These are phyloP conservation scores for Galerina sulciceps DNA, from an alignment of 768 basidiomycete species.

Conservation along the genomic window DNA sequence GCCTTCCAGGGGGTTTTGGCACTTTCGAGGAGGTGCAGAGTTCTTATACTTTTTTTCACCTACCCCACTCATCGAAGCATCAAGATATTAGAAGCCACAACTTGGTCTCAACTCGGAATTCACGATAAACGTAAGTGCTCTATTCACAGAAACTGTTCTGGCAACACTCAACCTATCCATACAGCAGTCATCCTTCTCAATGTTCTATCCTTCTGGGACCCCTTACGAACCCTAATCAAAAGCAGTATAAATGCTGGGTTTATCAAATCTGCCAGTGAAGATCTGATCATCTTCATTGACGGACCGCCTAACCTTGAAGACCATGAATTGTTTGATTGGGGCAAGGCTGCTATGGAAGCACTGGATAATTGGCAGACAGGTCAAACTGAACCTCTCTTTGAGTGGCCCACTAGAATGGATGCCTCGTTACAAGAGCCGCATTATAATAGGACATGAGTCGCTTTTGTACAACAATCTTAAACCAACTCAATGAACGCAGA, in stretches of 20 bases:
- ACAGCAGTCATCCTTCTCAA: slow-evolving; percentile 87
- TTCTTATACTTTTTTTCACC: not conserved
- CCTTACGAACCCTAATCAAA: slow-evolving; percentile 76
- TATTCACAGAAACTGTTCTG: not conserved
- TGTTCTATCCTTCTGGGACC: slow-evolving; percentile 81
- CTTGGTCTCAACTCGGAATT: slow-evolving; percentile 93
- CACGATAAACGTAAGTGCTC: slow-evolving; percentile 74
- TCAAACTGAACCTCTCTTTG: slow-evolving; percentile 37
- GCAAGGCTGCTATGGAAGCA: slow-evolving; percentile 65
- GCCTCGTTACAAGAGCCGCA: too few relatives aligned
- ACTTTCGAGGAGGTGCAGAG: slow-evolving; percentile 86
- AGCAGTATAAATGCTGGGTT: slow-evolving; percentile 73
- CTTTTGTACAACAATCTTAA: too few relatives aligned
- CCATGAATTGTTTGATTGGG: slow-evolving; percentile 79
- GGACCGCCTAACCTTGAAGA: slow-evolving; percentile 56
- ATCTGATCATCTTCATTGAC: slow-evolving; percentile 76
- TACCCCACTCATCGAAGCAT: slow-evolving; percentile 2
- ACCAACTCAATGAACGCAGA: too few relatives aligned
- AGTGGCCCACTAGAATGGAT: slow-evolving; percentile 43
- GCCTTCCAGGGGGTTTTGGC: slow-evolving; percentile 91
- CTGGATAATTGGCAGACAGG: slow-evolving; percentile 61
- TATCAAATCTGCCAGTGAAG: slow-evolving; percentile 64
- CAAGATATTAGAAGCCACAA: slow-evolving; percentile 88
- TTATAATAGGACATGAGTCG: slow-evolving; percentile 3
- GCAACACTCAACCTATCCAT: not conserved